Evolutionary conservation across 345 rosid species (phyloP), one percentile per base, ranked within the genome.

Genomic region (Draba incana): DNA sequence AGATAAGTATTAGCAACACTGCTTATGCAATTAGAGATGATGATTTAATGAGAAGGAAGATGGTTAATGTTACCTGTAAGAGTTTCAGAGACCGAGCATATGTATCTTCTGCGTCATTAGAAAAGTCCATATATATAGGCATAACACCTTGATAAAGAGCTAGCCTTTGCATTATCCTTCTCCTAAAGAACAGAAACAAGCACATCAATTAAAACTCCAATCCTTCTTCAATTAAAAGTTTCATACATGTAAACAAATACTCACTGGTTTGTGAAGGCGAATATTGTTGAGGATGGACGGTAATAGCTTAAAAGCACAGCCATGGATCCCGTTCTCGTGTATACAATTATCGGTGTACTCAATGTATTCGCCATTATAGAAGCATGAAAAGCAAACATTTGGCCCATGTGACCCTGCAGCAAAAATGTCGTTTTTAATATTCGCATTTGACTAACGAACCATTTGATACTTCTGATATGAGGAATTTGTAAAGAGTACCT

Each of bases 291-390:
- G 46, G 87, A 83, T 16, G 98, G 98, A 51, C 84, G 92, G 62
- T 87, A 87, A 79, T 94, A 97, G 75, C 96, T 90, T 64, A 90
- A 77, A 50, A 81, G 87, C 42, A 86, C 72, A 57, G 97, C 92
- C 97, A 93, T 93, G 56, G 98, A 88, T 72, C 97, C 97, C 1
- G 98, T 88, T 77, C 96, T 87, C 14, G 98, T 90, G 83, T 90
- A 93, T 54, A 93, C 91, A 66, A 93, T 84, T 58, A 87, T 80
- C 6, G 98, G 92, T 23, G 94, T 81, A 59, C 64, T 77, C 54
- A 93, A 88, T 27, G 96, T 93, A 76, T 90, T 87, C 1, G 98
- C 96, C 97, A 93, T 93, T 24, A 86, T 88, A 43, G 97, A 84
- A 60, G 98, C 81, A 80, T 90, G 98, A 74, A 87, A 93, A 72